Evolutionary conservation across 164 flowering plant species (phyloP), one percentile per base, ranked within the genome.

Genomic region (Platanus orientalis): DNA sequence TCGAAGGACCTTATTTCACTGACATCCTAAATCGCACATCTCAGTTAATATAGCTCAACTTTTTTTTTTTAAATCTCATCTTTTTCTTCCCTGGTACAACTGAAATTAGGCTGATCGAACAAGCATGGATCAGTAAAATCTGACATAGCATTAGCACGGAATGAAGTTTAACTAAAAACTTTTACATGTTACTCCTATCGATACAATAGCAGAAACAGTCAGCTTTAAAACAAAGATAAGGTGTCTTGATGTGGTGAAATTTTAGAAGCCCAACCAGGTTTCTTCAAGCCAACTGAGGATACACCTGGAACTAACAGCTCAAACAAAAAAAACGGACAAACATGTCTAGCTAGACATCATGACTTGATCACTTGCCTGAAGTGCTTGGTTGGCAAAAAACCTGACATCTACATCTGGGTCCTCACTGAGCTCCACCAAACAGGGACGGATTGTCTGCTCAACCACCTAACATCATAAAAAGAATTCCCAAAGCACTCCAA

Each of bases 351-450:
- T 81, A 27, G 94, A 85, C 93, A 92, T 84, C 97, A 83, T 86
- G 32, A 81, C 87, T 53, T 84, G 81, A 64, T 81, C 90, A 65
- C 81, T 83, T 1, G 93, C 72, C 64, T 83, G 88, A 25, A 92
- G 85, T 21, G 96, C 98, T 76, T 87, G 88, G 71, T 67, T 79
- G 16, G 98, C 90, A 60, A 82, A 92, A 66, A 80, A 88, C 28
- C 98, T 80, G 24, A 92, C 98, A 75, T 92, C 98, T 34, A 89
- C 98, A 73, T 92, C 98, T 20, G 98, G 95, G 52, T 92, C 98
- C 76, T 92, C 98, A 44, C 80, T 69, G 26, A 92, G 88, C 76
- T 92, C 98, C 13, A 78, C 86, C 78, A 92, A 77, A 67, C 85
- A 76, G 0, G 98, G 98, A 7, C 86, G 83, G 25, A 92, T 82